A percentile compares a stretch with the other conserved stretches of the same genome.
Evolutionary conservation across 139 green algal species (phyloP).

Genomic region (Diplosphaera chodatii): DNA sequence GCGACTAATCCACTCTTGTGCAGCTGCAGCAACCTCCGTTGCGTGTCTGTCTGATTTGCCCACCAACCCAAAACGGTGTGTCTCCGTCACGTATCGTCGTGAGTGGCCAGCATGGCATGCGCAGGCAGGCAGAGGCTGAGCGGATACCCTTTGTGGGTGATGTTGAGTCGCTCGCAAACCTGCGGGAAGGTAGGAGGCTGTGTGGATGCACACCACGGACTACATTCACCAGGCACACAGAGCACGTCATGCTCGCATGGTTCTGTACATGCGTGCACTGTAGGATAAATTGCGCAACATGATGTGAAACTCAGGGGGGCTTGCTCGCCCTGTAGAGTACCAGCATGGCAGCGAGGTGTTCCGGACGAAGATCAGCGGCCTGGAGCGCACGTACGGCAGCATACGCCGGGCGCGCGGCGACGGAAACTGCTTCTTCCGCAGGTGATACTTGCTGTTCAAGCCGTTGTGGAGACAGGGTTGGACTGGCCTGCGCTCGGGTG

Average conservation of each 20-base stretch:
- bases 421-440: constrained; percentile 75
- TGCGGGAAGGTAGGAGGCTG: constrained; percentile 51
- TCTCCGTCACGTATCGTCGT: no score
- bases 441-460: no score
- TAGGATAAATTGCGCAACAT: no score
- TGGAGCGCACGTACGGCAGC: constrained; percentile 43
- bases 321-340: constrained; percentile 70
- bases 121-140: constrained; percentile 22
- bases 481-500: no score
- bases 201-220: no score
- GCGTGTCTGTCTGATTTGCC: no score
- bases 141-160: constrained; percentile 43
- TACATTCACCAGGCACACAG: no score
- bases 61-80: no score
- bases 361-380: constrained; percentile 54
- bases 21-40: neutral
- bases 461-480: no score
- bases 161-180: constrained; percentile 24
- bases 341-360: constrained; percentile 59
- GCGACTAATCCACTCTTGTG: neutral
- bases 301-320: neutral
- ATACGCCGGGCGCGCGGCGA: constrained; percentile 57
- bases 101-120: no score
- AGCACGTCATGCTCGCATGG: no score
- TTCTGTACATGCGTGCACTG: no score